Evolutionary conservation across 2,329 filamentous ascomycete species (phyloP).

Genomic region (Bipolaris sorokiniana): DNA sequence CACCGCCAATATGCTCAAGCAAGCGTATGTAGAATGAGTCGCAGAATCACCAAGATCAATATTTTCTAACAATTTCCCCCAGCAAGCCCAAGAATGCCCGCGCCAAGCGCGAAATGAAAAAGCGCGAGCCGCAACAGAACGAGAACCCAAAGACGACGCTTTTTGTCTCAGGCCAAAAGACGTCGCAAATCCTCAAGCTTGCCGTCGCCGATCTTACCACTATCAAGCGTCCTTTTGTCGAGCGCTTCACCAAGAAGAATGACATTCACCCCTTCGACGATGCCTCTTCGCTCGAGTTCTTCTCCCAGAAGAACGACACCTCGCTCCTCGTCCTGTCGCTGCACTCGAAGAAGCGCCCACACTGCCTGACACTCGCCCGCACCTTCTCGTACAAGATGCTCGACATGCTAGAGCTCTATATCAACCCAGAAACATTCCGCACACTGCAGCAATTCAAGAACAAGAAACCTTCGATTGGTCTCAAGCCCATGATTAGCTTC

Average conservation of each 20-base stretch:
- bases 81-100: constrained; percentile 80
- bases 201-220: constrained; percentile 84
- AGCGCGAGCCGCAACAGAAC: constrained; percentile 83
- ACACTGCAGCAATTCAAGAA: constrained; percentile 75
- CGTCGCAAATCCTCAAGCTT: constrained; percentile 81
- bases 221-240: constrained; percentile 80
- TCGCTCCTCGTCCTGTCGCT: constrained; percentile 82
- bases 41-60: rapidly evolving
- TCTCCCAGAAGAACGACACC: constrained; percentile 94
- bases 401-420: constrained; percentile 91
- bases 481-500: constrained; percentile 92
- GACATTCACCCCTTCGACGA: constrained; percentile 94
- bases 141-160: constrained; percentile 92
- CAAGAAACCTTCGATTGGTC: constrained; percentile 69
- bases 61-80: constrained; percentile 7
- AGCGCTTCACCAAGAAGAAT: constrained; percentile 98
- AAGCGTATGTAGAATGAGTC: constrained; percentile 31
- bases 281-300: constrained; percentile 85
- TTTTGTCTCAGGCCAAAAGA: constrained; percentile 85
- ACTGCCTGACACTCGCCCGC: constrained; percentile 81
- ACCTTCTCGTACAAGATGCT: constrained; percentile 86
- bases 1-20: constrained; percentile 38
- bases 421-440: constrained; percentile 76
- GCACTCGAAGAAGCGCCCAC: constrained; percentile 93
- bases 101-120: constrained; percentile 92